phyloP scores from a whole-genome alignment of 371 early-diverging fungal genomes.

The Mucor racemosus region DNA sequence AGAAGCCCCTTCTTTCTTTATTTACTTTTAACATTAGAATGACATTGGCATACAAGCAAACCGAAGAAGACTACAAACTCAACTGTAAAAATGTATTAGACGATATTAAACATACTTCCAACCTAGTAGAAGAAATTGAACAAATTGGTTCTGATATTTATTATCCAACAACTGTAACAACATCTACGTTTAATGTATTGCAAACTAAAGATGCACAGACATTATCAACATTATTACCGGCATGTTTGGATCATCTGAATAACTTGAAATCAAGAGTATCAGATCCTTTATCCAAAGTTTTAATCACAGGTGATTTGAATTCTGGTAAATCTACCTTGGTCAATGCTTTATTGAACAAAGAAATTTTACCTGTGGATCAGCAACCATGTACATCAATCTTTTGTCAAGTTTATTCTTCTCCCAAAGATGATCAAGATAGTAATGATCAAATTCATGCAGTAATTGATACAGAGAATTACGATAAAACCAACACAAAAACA shows the following conservation, averaged over 20 bases:
- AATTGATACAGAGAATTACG: not conserved
- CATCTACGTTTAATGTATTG: constrained; percentile 17
- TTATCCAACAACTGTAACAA: not conserved
- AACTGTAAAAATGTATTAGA: not conserved
- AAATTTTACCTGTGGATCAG: constrained; percentile 92
- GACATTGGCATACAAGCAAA: not conserved
- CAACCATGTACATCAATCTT: constrained; percentile 96
- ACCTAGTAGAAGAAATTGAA: not conserved
- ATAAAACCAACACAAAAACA: constrained; percentile 42
- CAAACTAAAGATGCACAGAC: constrained; percentile 66
- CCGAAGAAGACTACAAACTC: not conserved
- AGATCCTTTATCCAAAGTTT: constrained; percentile 90
- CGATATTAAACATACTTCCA: not conserved
- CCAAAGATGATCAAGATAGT: not conserved
- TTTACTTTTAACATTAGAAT: not conserved
- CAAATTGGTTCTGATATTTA: not conserved
- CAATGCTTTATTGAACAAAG: constrained; percentile 89
- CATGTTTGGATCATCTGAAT: constrained; percentile 76
- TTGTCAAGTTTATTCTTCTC: constrained; percentile 79
- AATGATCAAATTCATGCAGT: constrained; percentile 92
- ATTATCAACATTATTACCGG: constrained; percentile 72
- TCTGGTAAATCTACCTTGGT: constrained; percentile 97
- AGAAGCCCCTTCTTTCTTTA: not conserved
- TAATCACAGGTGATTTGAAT: constrained; percentile 97
- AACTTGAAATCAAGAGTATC: constrained; percentile 80